Conservation (phyloP, 805 yeast species). For the Ogataea henricii region DNA sequence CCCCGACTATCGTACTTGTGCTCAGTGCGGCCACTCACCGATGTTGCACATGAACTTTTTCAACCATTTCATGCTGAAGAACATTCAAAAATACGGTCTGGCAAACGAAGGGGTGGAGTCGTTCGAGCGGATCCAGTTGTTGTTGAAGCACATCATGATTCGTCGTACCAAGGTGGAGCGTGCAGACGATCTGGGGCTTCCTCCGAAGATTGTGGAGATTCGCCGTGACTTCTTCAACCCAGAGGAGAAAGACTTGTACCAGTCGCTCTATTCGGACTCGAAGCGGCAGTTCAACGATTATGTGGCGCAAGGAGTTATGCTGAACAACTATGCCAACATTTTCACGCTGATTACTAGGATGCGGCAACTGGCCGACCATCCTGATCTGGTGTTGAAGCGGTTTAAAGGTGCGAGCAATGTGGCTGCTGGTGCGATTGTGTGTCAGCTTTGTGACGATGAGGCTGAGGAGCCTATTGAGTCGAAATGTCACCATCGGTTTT, state of each 20-base stretch:
- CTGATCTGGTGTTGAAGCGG: slow-evolving; percentile 86
- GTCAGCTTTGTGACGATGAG: slow-evolving; percentile 95
- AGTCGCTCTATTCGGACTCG: slow-evolving; percentile 83
- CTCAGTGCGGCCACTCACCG: slow-evolving; percentile 83
- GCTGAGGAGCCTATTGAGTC: slow-evolving; percentile 97
- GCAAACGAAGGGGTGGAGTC: slow-evolving; percentile 80
- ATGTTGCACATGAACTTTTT: slow-evolving; percentile 95
- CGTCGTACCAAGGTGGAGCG: slow-evolving; percentile 94
- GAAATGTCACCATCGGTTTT: slow-evolving; percentile 90
- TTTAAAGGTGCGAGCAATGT: slow-evolving; percentile 43
- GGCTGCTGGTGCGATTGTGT: slow-evolving; percentile 61
- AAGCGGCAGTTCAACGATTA: slow-evolving; percentile 86
- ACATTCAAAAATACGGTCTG: slow-evolving; percentile 83
- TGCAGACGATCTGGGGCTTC: slow-evolving; percentile 96
- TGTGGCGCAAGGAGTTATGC: slow-evolving; percentile 94
- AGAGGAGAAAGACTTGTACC: slow-evolving; percentile 91
- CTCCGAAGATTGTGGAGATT: slow-evolving; percentile 92
- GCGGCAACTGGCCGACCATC: slow-evolving; percentile 98
- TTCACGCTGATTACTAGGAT: slow-evolving; percentile 94
- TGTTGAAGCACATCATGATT: slow-evolving; percentile 81
- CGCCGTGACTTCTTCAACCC: slow-evolving; percentile 87
- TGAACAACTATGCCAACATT: slow-evolving; percentile 95
- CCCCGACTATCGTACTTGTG: slow-evolving; percentile 81
- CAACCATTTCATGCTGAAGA: slow-evolving; percentile 93
- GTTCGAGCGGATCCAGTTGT: slow-evolving; percentile 71